A percentile compares a stretch with the other conserved stretches of the same genome.
phyloP scores from a whole-genome alignment of 1,284 basidiomycete species.

The Rhodotorula sp. region DNA sequence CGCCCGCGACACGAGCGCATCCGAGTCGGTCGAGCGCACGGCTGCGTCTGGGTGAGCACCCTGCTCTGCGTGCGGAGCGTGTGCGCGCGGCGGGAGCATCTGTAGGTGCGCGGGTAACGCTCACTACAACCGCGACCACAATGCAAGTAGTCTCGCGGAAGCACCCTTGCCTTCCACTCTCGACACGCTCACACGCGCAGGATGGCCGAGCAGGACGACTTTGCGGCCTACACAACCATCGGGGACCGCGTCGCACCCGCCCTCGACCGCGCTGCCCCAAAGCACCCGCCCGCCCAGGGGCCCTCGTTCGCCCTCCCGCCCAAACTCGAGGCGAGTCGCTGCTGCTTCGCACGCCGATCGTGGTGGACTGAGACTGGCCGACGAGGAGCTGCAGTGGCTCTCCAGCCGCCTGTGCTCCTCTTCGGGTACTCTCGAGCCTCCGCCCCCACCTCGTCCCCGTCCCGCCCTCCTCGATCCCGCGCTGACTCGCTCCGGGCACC shows the following conservation, averaged over 20 bases:
- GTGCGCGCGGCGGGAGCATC: not conserved
- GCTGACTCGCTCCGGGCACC: not conserved
- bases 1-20: constrained; percentile 72
- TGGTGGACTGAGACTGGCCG: too few relatives aligned
- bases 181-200: not conserved
- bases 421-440: not conserved
- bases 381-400: too few relatives aligned
- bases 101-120: too few relatives aligned
- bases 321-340: constrained; percentile 34
- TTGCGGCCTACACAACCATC: constrained; percentile 37
- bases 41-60: constrained; percentile 52
- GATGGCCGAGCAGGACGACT: constrained; percentile 21
- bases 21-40: constrained; percentile 69
- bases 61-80: not conserved
- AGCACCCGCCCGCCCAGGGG: constrained; percentile 6
- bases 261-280: not conserved
- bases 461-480: not conserved
- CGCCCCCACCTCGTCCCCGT: not conserved
- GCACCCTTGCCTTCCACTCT: not conserved
- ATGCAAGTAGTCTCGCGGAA: too few relatives aligned
- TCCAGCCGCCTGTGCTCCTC: too few relatives aligned
- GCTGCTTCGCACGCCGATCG: not conserved
- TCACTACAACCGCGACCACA: too few relatives aligned
- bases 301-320: constrained; percentile 29
- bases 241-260: constrained; percentile 21